Conservation (phyloP, 2,329 filamentous ascomycete species). For the Neocatenulostroma microsporum region DNA sequence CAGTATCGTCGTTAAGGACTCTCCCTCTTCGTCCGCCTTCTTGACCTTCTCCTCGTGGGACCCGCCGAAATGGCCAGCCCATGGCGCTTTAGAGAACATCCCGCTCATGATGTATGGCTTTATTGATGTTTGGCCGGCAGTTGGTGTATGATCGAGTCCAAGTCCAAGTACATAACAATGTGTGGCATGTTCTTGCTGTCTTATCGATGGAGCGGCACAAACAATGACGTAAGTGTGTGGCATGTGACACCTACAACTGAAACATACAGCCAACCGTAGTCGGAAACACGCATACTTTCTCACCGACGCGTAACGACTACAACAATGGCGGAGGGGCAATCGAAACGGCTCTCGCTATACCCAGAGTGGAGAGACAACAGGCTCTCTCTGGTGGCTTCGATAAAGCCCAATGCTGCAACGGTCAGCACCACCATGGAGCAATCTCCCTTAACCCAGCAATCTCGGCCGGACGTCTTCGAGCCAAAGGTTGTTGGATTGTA, state of each 20-base stretch:
- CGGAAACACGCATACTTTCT: background rate
- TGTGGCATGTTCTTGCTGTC: background rate
- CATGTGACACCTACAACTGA: background rate
- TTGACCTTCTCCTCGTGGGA: constrained; percentile 11
- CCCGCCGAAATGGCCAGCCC: constrained; percentile 12
- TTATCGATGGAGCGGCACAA: background rate
- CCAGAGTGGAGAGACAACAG: constrained; percentile 16
- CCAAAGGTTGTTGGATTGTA: constrained; percentile 92
- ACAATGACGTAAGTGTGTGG: constrained; percentile 1
- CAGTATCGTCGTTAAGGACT: constrained; percentile 40
- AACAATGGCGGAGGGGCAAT: constrained; percentile 3
- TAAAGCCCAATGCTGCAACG: constrained; percentile 7
- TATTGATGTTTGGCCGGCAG: background rate
- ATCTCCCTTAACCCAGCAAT: constrained; percentile 89
- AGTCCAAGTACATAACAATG: too few relatives aligned
- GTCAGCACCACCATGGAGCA: constrained; percentile 57
- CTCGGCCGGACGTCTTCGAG: constrained; percentile 80
- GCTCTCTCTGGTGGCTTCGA: constrained; percentile 12
- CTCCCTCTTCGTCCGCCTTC: constrained; percentile 18
- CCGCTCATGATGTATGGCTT: constrained; percentile 12
- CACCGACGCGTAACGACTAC: background rate
- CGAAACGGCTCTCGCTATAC: constrained; percentile 10
- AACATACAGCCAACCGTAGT: too few relatives aligned
- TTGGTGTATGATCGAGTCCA: background rate
- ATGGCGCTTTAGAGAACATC: constrained; percentile 21